phyloP scores from a whole-genome alignment of 176 grass and related monocot species.

The Poa annua region DNA sequence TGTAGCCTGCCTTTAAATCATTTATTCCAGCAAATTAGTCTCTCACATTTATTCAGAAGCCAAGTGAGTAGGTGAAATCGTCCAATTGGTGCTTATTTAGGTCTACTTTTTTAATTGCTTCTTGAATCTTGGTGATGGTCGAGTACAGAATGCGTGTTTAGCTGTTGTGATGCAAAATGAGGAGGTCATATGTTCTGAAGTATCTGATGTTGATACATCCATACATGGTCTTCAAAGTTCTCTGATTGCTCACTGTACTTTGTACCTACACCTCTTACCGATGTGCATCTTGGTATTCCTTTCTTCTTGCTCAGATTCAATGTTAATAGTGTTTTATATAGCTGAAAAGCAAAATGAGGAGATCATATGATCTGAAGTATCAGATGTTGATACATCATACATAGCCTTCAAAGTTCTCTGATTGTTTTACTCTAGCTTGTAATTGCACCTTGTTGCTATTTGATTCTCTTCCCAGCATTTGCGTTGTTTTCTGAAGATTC shows the following conservation, averaged over 20 bases:
- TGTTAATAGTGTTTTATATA: background rate
- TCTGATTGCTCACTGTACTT: conserved; percentile 25
- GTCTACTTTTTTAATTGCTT: background rate
- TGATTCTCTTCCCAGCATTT: background rate
- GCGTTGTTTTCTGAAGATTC: background rate
- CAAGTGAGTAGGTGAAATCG: conserved; percentile 48
- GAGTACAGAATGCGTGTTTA: background rate
- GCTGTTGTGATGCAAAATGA: conserved; percentile 40
- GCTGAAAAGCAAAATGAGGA: conserved; percentile 29
- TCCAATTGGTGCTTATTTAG: too few species aligned
- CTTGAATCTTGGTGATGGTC: background rate
- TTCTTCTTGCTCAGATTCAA: background rate
- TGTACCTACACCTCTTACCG: background rate
- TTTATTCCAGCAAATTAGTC: background rate
- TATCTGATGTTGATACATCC: conserved; percentile 45
- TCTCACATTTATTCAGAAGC: background rate
- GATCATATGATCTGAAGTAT: conserved; percentile 19
- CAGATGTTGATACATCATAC: conserved; percentile 32
- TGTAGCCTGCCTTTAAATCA: background rate
- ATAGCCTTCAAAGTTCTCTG: conserved; percentile 45
- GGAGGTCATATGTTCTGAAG: conserved; percentile 45
- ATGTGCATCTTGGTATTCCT: background rate
- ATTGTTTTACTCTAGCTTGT: conserved; percentile 7
- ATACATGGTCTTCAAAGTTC: conserved; percentile 66
- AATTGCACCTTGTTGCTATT: background rate